Base-by-base conservation (phyloP, 371 early-diverging fungal species). In the Conidiobolus incongruus region DNA sequence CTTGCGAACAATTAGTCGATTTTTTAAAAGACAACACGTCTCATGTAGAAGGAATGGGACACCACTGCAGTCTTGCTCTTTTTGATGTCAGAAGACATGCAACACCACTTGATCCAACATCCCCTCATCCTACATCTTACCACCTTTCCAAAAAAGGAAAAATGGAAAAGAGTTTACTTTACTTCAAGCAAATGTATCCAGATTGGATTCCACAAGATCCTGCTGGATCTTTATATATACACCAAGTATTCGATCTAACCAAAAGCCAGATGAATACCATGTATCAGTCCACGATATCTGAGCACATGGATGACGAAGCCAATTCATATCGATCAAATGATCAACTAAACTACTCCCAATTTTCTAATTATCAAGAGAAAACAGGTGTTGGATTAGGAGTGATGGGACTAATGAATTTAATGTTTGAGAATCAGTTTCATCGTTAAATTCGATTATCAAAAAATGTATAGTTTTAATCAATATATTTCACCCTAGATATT, bases 101-200 rank as follows among this genome's bases (percentile, higher is more conserved):
- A 0, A 87, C 81, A 0, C 81, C 78, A 0, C 60, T 65, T 2
- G 60, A 65, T 2, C 60, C 59, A 0, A 56, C 63, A 4, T 70
- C 70, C 39, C 5, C 13, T 36, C 19, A 32, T 16, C 24, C 32
- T 12, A 16, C 21, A 12, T 75, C 68, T 7, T 66, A 76, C 22
- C 63, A 63, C 46, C 46, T 73, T 12, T 80, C 85, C 5, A 81
- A 84, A 31, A 71, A 85, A 36, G 92, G 86, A 28, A 96, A 96
- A 58, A 90, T 96, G 93, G 95, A 94, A 55, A 81, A 81, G 59
- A 86, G 87, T 11, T 82, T 96, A 49, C 36, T 96, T 44, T 82
- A 80, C 45, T 96, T 96, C 58, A 90, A 94, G 65, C 84, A 80
- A 50, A 55, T 13, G 32, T 28, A 88, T 54, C 88, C 88, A 4